Evolutionary conservation across 1,284 basidiomycete species (phyloP).

Genomic region (Lentinula novae-zelandiae): DNA sequence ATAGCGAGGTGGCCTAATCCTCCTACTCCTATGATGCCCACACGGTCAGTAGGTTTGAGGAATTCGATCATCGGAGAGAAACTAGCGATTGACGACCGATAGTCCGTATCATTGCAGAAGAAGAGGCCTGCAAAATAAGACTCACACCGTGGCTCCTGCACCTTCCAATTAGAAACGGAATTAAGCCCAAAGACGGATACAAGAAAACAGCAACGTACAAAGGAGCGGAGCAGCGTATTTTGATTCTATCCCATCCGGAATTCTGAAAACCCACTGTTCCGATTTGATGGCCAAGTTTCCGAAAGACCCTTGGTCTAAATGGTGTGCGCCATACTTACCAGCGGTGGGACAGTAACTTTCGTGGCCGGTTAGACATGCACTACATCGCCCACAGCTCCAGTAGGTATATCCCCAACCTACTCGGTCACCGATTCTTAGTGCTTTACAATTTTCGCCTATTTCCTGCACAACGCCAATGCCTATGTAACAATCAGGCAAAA

Average conservation of each 20-base stretch:
- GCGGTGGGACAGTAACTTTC: conserved; percentile 11
- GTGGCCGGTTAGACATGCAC: conserved; percentile 26
- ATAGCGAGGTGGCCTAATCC: conserved; percentile 35
- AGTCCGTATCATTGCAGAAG: conserved; percentile 16
- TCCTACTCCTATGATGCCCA: conserved; percentile 32
- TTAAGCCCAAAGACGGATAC: no score
- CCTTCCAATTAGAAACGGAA: neutral
- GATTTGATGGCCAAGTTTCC: conserved; percentile 24
- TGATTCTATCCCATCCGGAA: conserved; percentile 29
- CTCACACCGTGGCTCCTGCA: conserved; percentile 30
- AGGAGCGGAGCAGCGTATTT: conserved; percentile 32
- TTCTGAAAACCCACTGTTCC: conserved; percentile 29
- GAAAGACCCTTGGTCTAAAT: conserved; percentile 34
- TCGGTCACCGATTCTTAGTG: conserved; percentile 39
- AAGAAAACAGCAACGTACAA: conserved; percentile 18
- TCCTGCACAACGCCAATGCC: conserved; percentile 43
- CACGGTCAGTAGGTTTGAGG: conserved; percentile 28
- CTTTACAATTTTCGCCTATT: conserved; percentile 43
- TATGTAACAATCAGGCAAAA: neutral
- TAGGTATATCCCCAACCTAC: conserved; percentile 25
- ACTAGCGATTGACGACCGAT: conserved; percentile 1
- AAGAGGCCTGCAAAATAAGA: conserved; percentile 16
- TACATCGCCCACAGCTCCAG: conserved; percentile 20
- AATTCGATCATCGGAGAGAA: conserved; percentile 14
- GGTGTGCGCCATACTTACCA: conserved; percentile 21